These are phyloP conservation scores for Chalciporus piperatus DNA, from an alignment of 768 basidiomycete genomes.

Conservation along the genomic window DNA sequence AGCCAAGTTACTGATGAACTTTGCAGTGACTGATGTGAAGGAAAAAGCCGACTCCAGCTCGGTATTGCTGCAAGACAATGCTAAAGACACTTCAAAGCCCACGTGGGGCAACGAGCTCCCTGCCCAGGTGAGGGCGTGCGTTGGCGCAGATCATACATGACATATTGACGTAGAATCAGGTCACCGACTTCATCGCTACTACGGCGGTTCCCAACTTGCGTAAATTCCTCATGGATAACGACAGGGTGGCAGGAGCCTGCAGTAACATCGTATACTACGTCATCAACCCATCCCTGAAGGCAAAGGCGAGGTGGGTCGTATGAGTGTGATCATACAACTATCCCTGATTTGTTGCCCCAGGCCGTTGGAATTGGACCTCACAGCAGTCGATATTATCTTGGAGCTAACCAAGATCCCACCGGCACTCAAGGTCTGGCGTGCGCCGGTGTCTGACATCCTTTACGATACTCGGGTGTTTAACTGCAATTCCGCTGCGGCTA, in stretches of 20 bases:
- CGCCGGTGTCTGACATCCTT: slow-evolving; percentile 75
- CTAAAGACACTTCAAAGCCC: slow-evolving; percentile 28
- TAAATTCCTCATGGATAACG: slow-evolving; percentile 77
- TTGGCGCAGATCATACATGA: slow-evolving; percentile 14
- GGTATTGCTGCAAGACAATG: slow-evolving; percentile 35
- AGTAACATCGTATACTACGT: slow-evolving; percentile 84
- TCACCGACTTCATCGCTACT: slow-evolving; percentile 67
- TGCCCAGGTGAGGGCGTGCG: slow-evolving; percentile 21
- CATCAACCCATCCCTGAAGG: slow-evolving; percentile 76
- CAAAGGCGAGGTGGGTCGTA: slow-evolving; percentile 59
- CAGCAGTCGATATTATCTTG: slow-evolving; percentile 62
- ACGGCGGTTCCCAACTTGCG: slow-evolving; percentile 72
- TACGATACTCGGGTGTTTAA: slow-evolving; percentile 89
- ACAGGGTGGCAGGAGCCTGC: slow-evolving; percentile 77
- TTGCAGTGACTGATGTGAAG: slow-evolving; percentile 37
- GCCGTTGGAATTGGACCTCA: slow-evolving; percentile 75
- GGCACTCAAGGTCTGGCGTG: slow-evolving; percentile 82
- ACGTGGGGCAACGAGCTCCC: slow-evolving; percentile 29
- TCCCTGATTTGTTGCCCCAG: slow-evolving; percentile 34
- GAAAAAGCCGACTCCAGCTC: slow-evolving; percentile 56
- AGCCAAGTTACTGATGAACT: neutral
- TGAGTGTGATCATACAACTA: neutral
- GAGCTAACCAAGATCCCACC: slow-evolving; percentile 79
- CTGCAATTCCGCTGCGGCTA: slow-evolving; percentile 52
- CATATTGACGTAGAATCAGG: slow-evolving; percentile 40